Conservation (phyloP, 2,329 filamentous ascomycete species). For the Pseudonectria foliicola region DNA sequence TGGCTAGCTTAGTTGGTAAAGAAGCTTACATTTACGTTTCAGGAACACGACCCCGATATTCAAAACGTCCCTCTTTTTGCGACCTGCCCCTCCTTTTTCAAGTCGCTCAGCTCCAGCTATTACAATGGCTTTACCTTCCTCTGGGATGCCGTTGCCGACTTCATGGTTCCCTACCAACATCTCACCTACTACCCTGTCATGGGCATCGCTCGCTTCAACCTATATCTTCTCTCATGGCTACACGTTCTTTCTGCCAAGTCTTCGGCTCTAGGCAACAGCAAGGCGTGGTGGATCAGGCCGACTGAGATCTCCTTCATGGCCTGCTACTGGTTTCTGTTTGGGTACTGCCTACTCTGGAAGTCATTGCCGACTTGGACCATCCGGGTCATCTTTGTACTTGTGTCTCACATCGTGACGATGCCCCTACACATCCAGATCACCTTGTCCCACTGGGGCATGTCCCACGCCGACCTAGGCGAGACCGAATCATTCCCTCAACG, state of each 20-base stretch:
- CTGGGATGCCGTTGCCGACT: constrained; percentile 54
- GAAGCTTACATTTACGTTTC: not conserved
- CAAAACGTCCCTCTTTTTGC: constrained; percentile 66
- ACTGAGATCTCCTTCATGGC: constrained; percentile 56
- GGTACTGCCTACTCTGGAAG: constrained; percentile 56
- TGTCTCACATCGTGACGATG: constrained; percentile 59
- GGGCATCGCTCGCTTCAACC: constrained; percentile 63
- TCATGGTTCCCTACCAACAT: constrained; percentile 53
- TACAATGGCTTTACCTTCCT: constrained; percentile 55
- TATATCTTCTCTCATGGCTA: constrained; percentile 60
- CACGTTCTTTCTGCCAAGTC: constrained; percentile 53
- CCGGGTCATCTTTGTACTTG: constrained; percentile 54
- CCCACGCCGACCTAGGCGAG: constrained; percentile 55
- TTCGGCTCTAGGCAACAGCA: constrained; percentile 45
- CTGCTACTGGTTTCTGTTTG: constrained; percentile 62
- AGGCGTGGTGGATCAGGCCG: constrained; percentile 61
- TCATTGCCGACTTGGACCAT: constrained; percentile 50
- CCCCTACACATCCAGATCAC: constrained; percentile 67
- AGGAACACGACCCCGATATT: constrained; percentile 52
- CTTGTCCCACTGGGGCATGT: constrained; percentile 67
- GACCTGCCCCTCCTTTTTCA: constrained; percentile 58
- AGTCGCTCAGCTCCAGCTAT: constrained; percentile 55
- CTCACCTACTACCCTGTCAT: constrained; percentile 65
- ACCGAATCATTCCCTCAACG: constrained; percentile 62
- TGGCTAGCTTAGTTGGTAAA: not conserved